phyloP scores from a whole-genome alignment of 1,139 yeast genomes.

The Candida sanyaensis region DNA sequence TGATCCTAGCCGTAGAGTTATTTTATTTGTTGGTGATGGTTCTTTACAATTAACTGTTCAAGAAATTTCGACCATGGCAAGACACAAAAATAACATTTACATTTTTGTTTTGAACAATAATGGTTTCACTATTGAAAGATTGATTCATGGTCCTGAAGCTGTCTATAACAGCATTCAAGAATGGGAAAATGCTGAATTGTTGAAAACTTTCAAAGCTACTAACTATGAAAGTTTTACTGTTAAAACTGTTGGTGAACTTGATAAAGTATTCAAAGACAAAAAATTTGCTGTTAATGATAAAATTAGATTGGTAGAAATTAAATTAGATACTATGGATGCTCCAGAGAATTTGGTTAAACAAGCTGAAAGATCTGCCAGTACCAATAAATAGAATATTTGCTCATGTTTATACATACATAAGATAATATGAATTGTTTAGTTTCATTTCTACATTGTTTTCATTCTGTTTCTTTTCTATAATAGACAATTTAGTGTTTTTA shows the following conservation, averaged over 20 bases:
- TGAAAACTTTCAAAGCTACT: slow-evolving; percentile 73
- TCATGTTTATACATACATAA: not conserved
- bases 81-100: slow-evolving; percentile 80
- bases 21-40: slow-evolving; percentile 87
- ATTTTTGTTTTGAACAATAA: slow-evolving; percentile 80
- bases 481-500: no score
- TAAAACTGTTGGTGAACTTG: slow-evolving; percentile 66
- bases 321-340: slow-evolving; percentile 82
- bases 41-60: slow-evolving; percentile 86
- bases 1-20: slow-evolving; percentile 69
- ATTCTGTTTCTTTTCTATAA: no score
- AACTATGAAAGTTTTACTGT: slow-evolving; percentile 57
- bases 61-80: slow-evolving; percentile 81
- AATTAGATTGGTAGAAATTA: slow-evolving; percentile 77
- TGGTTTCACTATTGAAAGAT: slow-evolving; percentile 88
- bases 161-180: slow-evolving; percentile 78
- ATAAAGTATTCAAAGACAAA: slow-evolving; percentile 53
- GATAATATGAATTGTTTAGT: no score
- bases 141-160: slow-evolving; percentile 81
- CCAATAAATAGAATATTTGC: slow-evolving; percentile 37
- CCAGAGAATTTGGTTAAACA: slow-evolving; percentile 65
- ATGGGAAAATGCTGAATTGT: slow-evolving; percentile 73
- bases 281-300: slow-evolving; percentile 61
- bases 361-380: slow-evolving; percentile 73
- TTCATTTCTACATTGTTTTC: no score